phyloP scores from a whole-genome alignment of 495 filamentous ascomycete genomes.

The Penicillium longicatenatum region DNA sequence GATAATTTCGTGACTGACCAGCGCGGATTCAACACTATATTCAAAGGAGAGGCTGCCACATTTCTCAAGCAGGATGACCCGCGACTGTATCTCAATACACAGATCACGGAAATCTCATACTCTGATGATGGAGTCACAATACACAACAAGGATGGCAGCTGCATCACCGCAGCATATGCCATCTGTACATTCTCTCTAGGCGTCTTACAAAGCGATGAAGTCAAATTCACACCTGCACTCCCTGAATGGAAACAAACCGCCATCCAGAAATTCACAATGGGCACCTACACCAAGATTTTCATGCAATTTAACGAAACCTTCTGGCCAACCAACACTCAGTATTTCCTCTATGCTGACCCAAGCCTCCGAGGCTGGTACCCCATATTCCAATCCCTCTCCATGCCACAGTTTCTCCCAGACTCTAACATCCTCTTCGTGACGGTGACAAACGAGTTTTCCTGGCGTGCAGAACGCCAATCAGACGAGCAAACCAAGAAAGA shows the following conservation, averaged over 20 bases:
- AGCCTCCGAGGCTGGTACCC: conserved; percentile 68
- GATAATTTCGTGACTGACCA: conserved; percentile 73
- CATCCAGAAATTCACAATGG: conserved; percentile 70
- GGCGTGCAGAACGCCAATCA: conserved; percentile 62
- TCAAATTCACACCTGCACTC: conserved; percentile 62
- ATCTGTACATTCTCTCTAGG: conserved; percentile 66
- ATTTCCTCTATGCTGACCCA: conserved; percentile 70
- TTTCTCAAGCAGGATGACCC: conserved; percentile 60
- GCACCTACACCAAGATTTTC: conserved; percentile 80
- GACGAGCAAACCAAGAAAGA: conserved; percentile 63
- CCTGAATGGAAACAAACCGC: conserved; percentile 69
- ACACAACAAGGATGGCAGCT: conserved; percentile 56
- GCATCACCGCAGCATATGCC: conserved; percentile 62
- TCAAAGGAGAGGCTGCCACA: conserved; percentile 60
- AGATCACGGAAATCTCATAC: conserved; percentile 62
- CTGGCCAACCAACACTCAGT: conserved; percentile 70
- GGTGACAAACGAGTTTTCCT: conserved; percentile 61
- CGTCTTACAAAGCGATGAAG: conserved; percentile 65
- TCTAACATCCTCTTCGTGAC: conserved; percentile 73
- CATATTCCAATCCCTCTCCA: conserved; percentile 67
- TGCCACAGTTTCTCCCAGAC: conserved; percentile 60
- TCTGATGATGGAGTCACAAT: conserved; percentile 57
- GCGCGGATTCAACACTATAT: conserved; percentile 64
- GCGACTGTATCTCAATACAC: conserved; percentile 61
- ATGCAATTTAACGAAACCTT: conserved; percentile 71